Base-by-base conservation (phyloP, 306 rosid species). In the Casuarina equisetifolia region DNA sequence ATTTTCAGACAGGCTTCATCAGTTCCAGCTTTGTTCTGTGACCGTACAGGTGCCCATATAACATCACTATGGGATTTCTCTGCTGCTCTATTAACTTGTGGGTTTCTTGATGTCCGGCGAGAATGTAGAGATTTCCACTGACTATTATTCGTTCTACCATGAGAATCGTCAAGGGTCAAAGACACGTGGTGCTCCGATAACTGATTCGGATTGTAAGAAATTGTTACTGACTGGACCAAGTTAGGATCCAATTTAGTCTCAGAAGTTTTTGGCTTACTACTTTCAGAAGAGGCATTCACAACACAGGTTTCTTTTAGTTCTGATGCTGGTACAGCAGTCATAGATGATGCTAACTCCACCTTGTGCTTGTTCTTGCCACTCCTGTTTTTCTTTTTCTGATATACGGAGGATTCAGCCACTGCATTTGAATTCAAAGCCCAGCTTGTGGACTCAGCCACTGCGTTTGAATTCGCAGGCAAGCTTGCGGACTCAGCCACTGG, bases 41-140 rank as follows among this genome's bases (percentile, higher is more conserved):
- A 81, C 72, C 93, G 87, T 71, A 95, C 97, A 12, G 99, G 99
- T 19, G 99, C 99, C 99, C 99, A 95, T 74, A 88, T 46, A 88
- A 89, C 97, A 73, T 88, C 83, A 71, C 88, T 86, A 13, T 87
- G 91, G 80, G 82, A 69, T 76, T 85, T 92, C 82, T 91, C 97
- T 8, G 87, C 70, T 1, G 84, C 64, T 82, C 93, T 92, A 78
- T 69, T 84, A 45, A 82, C 80, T 71, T 87, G 99, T 67, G 78
- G 73, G 81, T 86, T 89, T 88, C 93, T 91, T 44, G 94, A 83
- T 79, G 62, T 76, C 87, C 90, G 83, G 69, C 88, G 96, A 73
- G 87, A 80, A 74, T 92, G 90, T 84, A 88, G 97, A 71, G 89
- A 75, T 85, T 95, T 95, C 92, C 86, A 85, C 84, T 85, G 96